These are phyloP conservation scores for Rhododendron mucronatum DNA, from an alignment of 148 eudicot species.

Conservation along the genomic window DNA sequence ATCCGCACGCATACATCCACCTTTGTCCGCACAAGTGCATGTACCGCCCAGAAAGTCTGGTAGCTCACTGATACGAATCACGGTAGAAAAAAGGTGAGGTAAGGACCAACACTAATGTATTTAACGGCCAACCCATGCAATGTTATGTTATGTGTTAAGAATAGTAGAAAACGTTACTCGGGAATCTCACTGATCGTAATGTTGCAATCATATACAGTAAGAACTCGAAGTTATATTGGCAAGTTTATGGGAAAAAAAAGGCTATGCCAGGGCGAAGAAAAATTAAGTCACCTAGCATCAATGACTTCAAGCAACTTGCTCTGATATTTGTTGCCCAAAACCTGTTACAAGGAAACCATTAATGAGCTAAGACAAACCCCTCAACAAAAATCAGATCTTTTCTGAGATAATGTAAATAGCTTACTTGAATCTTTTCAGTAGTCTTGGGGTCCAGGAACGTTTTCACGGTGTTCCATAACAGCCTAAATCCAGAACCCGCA, in stretches of 20 bases:
- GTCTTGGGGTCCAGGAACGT: slow-evolving; percentile 92
- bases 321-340: slow-evolving; percentile 87
- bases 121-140: background rate
- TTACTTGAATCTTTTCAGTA: slow-evolving; percentile 84
- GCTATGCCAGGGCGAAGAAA: slow-evolving; percentile 23
- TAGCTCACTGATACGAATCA: slow-evolving; percentile 53
- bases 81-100: background rate
- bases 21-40: slow-evolving; percentile 80
- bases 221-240: background rate
- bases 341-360: slow-evolving; percentile 36
- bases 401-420: slow-evolving; percentile 6
- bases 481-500: slow-evolving; percentile 90
- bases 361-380: background rate
- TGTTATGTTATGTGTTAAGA: background rate
- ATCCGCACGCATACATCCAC: slow-evolving; percentile 93
- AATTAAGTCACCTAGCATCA: slow-evolving; percentile 58
- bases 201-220: background rate
- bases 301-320: slow-evolving; percentile 88
- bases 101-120: background rate
- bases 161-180: background rate
- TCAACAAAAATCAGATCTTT: background rate
- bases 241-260: slow-evolving; percentile 1
- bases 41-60: slow-evolving; percentile 91
- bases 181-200: background rate
- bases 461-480: slow-evolving; percentile 84